A percentile compares a stretch with the other conserved stretches of the same genome.
Evolutionary conservation across 805 yeast genomes (phyloP).

Genomic region (Wickerhamomyces ciferrii): DNA sequence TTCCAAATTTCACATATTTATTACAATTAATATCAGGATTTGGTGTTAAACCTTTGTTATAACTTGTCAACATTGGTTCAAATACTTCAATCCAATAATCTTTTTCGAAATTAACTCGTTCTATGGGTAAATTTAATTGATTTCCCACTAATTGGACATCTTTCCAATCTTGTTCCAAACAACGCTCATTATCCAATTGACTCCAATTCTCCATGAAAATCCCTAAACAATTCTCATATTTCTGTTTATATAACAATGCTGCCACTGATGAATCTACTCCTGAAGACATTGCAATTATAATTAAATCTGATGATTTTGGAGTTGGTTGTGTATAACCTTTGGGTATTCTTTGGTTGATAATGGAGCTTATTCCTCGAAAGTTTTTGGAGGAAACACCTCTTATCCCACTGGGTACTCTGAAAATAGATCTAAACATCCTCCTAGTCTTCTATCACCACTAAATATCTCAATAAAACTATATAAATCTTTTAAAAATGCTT

Average conservation of each 20-base stretch:
- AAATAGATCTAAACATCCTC: neutral
- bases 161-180: conserved; percentile 86
- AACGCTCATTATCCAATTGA: conserved; percentile 41
- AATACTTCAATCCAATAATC: conserved; percentile 94
- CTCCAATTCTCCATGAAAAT: conserved; percentile 84
- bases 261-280: conserved; percentile 95
- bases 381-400: neutral
- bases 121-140: conserved; percentile 61
- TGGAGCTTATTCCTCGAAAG: no score
- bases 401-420: neutral
- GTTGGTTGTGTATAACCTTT: conserved; percentile 27
- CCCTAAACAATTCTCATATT: conserved; percentile 62
- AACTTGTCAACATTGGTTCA: conserved; percentile 81
- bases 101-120: conserved; percentile 75
- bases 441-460: no score
- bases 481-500: neutral
- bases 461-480: no score
- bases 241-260: conserved; percentile 61
- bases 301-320: conserved; percentile 51
- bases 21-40: conserved; percentile 94
- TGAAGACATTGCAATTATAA: conserved; percentile 89
- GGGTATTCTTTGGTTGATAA: conserved; percentile 8
- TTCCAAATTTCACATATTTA: conserved; percentile 81
- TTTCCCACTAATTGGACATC: conserved; percentile 67
- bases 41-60: conserved; percentile 75